Base-by-base conservation (phyloP, 805 yeast species). In the Sporopachydermia quercuum region DNA sequence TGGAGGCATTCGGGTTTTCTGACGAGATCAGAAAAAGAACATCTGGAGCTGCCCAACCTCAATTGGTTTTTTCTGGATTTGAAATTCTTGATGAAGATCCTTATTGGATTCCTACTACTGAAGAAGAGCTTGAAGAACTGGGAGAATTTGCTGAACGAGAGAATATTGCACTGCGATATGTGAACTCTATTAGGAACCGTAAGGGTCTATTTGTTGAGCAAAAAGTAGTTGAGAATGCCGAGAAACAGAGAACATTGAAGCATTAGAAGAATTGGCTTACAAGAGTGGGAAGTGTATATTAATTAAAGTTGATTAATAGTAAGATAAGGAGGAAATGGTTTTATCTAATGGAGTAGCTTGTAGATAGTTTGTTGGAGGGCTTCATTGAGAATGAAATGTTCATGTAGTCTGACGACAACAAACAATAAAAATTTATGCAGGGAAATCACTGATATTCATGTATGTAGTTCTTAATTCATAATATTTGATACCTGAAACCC, bases 21-120 rank as follows among this genome's bases (percentile, higher is more conserved):
- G 97, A 89, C 51, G 97, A 93, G 48, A 83, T 91, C 36, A 67
- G 97, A 42, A 91, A 85, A 60, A 73, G 73, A 48, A 89, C 98
- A 0, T 83, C 95, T 1, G 99, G 99, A 43, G 94, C 96, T 2
- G 98, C 98, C 2, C 80, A 83, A 50, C 98, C 99, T 0, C 98
- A 91, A 57, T 66, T 91, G 40, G 83, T 87, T 5, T 91, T 89
- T 52, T 71, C 81, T 18, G 97, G 97, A 1, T 91, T 72, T 55
- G 91, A 86, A 51, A 63, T 78, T 46, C 72, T 89, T 39, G 94
- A 86, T 47, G 72, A 80, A 47, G 97, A 91, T 64, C 99, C 99
- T 36, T 91, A 82, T 66, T 91, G 99, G 99, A 94, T 91, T 13
- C 99, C 99, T 11, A 83, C 91, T 2, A 91, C 98, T 0, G 96